phyloP scores from a whole-genome alignment of 2,329 filamentous ascomycete genomes.

The Aspergillus proliferans region DNA sequence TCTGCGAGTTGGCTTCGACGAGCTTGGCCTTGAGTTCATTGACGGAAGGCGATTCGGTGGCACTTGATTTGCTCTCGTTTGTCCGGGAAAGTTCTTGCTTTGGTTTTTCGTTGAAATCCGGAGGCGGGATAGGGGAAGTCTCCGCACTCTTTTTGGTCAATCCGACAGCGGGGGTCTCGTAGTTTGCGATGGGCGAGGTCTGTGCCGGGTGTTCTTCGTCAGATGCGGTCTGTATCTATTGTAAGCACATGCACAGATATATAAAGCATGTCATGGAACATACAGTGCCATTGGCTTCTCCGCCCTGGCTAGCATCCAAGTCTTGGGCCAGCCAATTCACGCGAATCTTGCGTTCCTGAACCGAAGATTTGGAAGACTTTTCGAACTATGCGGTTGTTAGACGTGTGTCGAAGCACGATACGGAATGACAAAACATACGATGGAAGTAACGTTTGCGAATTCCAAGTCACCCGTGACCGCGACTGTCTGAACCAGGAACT shows the following conservation, averaged over 20 bases:
- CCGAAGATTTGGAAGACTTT: constrained; percentile 65
- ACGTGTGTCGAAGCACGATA: not conserved
- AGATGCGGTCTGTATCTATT: constrained; percentile 15
- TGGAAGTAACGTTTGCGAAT: constrained; percentile 69
- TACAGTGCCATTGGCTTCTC: constrained; percentile 32
- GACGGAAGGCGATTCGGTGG: constrained; percentile 43
- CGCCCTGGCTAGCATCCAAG: constrained; percentile 24
- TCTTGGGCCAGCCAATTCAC: constrained; percentile 73
- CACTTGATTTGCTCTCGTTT: constrained; percentile 40
- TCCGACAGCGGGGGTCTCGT: constrained; percentile 40
- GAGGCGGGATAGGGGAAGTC: constrained; percentile 28
- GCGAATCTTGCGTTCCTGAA: constrained; percentile 93
- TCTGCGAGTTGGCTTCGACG: constrained; percentile 66
- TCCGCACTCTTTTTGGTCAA: constrained; percentile 37
- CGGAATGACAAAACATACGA: constrained; percentile 52
- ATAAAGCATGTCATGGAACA: constrained; percentile 8
- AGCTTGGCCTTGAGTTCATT: constrained; percentile 69
- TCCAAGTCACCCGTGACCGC: constrained; percentile 77
- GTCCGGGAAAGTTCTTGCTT: constrained; percentile 36
- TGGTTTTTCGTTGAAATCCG: constrained; percentile 29
- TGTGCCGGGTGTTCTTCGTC: constrained; percentile 50
- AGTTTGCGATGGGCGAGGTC: constrained; percentile 49
- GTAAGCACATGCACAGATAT: constrained; percentile 2
- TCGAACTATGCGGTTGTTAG: constrained; percentile 55
- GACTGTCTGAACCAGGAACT: constrained; percentile 94